Percentiles rank a stretch among this genome's conserved stretches.
These are phyloP conservation scores for Balansia obtecta DNA, from an alignment of 2,329 filamentous ascomycete genomes.

Conservation along the genomic window DNA sequence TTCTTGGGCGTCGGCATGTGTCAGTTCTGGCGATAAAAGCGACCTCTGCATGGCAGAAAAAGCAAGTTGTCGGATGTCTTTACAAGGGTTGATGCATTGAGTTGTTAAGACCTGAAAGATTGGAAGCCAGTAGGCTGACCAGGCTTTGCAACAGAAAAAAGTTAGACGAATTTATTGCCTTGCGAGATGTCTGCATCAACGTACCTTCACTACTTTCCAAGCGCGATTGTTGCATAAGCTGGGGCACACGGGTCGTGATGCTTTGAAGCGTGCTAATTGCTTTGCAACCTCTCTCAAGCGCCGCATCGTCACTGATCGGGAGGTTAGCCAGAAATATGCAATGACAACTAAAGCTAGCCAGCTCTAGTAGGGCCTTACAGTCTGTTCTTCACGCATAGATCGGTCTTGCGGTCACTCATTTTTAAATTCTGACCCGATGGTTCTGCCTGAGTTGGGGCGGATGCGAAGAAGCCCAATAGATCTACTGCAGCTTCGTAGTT, in stretches of 20 bases:
- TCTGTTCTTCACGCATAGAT: constrained; percentile 14
- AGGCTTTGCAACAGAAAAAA: constrained; percentile 42
- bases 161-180: constrained; percentile 1
- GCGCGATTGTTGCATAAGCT: constrained; percentile 85
- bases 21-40: constrained; percentile 72
- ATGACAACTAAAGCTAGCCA: no score
- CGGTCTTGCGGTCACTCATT: constrained; percentile 25
- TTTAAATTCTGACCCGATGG: constrained; percentile 58
- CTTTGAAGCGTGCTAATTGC: constrained; percentile 72
- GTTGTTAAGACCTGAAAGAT: constrained; percentile 80
- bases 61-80: constrained; percentile 81
- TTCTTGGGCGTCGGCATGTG: constrained; percentile 71
- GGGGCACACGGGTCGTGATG: constrained; percentile 69
- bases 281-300: constrained; percentile 65
- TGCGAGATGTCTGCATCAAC: constrained; percentile 7
- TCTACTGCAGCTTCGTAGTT: constrained; percentile 86
- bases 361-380: constrained; percentile 10
- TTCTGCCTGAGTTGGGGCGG: constrained; percentile 62
- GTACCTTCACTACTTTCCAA: constrained; percentile 73
- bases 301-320: constrained; percentile 25
- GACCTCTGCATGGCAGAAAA: constrained; percentile 77
- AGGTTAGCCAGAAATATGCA: not conserved
- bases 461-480: constrained; percentile 81
- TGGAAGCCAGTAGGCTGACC: constrained; percentile 95
- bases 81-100: constrained; percentile 89